phyloP scores from a whole-genome alignment of 2,329 filamentous ascomycete species.

The Monosporascus sp. region DNA sequence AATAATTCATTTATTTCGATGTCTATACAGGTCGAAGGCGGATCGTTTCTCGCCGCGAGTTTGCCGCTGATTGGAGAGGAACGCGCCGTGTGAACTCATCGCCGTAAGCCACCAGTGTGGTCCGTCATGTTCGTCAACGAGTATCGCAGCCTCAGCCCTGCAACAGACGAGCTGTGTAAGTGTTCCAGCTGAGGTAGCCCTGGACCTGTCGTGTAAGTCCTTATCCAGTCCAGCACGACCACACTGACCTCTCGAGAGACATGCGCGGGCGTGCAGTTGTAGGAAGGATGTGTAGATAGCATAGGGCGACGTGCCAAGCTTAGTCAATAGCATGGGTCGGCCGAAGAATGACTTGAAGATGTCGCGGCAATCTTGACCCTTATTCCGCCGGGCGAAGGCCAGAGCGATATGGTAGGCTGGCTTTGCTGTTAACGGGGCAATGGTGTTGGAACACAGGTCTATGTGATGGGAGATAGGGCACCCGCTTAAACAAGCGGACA shows the following conservation, averaged over 20 bases:
- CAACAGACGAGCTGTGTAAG: constrained; percentile 7
- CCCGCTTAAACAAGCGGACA: constrained; percentile 2
- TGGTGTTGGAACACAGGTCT: constrained; percentile 2
- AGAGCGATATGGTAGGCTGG: constrained; percentile 4
- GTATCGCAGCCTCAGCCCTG: constrained; percentile 6
- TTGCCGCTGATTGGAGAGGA: constrained; percentile 4
- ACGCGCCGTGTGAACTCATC: constrained; percentile 9
- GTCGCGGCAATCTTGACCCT: constrained; percentile 6
- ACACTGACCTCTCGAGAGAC: neutral
- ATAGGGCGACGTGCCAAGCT: constrained; percentile 5
- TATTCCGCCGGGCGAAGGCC: constrained; percentile 1
- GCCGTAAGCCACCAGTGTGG: constrained; percentile 10
- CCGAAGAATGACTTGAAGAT: constrained; percentile 7
- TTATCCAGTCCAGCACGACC: constrained; percentile 1
- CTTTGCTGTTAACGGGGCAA: constrained; percentile 5
- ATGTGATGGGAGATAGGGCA: constrained; percentile 1
- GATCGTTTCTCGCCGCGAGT: constrained; percentile 6
- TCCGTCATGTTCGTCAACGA: constrained; percentile 2
- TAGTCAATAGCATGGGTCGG: constrained; percentile 7
- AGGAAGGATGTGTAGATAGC: constrained; percentile 3
- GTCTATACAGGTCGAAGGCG: constrained; percentile 9
- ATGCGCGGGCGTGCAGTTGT: constrained; percentile 4
- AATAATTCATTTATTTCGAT: constrained; percentile 3
- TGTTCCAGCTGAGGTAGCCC: constrained; percentile 6
- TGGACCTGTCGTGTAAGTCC: constrained; percentile 3